These are phyloP conservation scores for Hypoxylon sp. DNA, from an alignment of 2,329 filamentous ascomycete genomes.

Conservation along the genomic window DNA sequence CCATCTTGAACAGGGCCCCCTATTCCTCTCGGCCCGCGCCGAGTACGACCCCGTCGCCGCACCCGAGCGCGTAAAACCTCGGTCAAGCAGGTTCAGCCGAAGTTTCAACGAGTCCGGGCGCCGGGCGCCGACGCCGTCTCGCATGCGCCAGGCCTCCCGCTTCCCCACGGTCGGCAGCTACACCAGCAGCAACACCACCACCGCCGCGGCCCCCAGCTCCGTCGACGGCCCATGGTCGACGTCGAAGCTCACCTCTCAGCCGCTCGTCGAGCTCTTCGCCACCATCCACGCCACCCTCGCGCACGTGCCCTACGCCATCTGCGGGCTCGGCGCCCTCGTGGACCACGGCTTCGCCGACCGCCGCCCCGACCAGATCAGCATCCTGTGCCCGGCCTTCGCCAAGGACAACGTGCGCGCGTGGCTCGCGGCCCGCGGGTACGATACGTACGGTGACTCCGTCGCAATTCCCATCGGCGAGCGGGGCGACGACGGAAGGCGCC, in stretches of 20 bases:
- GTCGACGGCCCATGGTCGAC: constrained; percentile 35
- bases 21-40: constrained; percentile 17
- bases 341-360: constrained; percentile 56
- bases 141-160: constrained; percentile 3
- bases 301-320: constrained; percentile 61
- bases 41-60: constrained; percentile 13
- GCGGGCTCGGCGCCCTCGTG: constrained; percentile 58
- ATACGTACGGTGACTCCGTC: constrained; percentile 54
- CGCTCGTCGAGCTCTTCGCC: constrained; percentile 55
- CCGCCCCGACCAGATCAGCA: constrained; percentile 51
- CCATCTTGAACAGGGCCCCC: constrained; percentile 24
- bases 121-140: neutral
- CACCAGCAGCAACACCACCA: neutral
- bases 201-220: neutral
- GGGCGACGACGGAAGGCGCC: constrained; percentile 26
- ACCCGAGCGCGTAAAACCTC: neutral
- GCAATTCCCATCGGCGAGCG: constrained; percentile 56
- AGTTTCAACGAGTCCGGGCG: neutral
- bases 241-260: constrained; percentile 45
- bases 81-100: neutral
- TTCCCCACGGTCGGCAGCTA: constrained; percentile 1
- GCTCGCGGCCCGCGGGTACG: constrained; percentile 54
- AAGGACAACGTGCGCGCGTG: constrained; percentile 56
- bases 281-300: constrained; percentile 55
- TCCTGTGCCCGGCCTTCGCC: constrained; percentile 56